phyloP scores from a whole-genome alignment of 257 asterid genomes.

The Solanum paucissectum region DNA sequence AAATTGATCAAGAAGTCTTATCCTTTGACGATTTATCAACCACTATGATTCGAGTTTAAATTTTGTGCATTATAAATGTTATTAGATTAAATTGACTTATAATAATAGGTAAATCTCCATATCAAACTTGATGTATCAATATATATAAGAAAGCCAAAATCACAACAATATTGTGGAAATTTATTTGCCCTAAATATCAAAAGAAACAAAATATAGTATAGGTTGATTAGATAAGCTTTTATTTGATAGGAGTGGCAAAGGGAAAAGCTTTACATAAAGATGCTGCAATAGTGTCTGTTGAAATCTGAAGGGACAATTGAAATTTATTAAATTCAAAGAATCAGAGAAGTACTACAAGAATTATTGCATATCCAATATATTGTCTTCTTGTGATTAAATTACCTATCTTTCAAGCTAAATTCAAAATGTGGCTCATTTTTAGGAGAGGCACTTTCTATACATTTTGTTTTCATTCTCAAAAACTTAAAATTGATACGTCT shows the following conservation, averaged over 20 bases:
- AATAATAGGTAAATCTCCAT: not conserved
- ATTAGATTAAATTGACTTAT: not conserved
- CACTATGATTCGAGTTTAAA: not conserved
- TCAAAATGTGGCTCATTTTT: not conserved
- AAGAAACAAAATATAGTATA: not conserved
- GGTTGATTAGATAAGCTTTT: not conserved
- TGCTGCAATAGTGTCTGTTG: not conserved
- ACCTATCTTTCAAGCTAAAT: not conserved
- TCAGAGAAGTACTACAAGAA: not conserved
- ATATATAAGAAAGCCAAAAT: not conserved
- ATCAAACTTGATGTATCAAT: not conserved
- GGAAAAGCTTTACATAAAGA: not conserved
- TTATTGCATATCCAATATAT: not conserved
- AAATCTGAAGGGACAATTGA: not conserved
- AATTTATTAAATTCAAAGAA: not conserved
- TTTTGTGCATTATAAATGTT: not conserved
- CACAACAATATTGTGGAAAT: not conserved
- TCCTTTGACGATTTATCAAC: not conserved
- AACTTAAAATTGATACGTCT: accelerated
- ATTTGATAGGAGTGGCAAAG: not conserved
- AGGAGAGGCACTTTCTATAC: accelerated
- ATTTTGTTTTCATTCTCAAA: accelerated
- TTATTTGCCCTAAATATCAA: not conserved
- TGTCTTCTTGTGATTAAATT: not conserved
- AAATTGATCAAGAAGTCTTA: not conserved